Conservation (phyloP, 2,329 filamentous ascomycete species). For the Harringtonia lauricola region DNA sequence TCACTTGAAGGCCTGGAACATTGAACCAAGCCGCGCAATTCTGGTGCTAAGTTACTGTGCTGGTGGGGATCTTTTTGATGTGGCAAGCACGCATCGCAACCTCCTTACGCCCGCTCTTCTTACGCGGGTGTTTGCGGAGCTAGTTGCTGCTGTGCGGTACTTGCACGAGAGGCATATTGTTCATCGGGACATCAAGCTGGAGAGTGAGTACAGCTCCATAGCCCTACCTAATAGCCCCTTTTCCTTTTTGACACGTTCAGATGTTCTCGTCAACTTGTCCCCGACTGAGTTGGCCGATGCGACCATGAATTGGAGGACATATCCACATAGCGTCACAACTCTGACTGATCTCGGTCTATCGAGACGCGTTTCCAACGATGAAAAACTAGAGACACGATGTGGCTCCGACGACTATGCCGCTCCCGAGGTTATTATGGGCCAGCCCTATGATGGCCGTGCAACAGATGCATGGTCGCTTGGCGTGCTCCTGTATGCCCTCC, state of each 20-base stretch:
- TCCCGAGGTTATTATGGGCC: slow-evolving; percentile 90
- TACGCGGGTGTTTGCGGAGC: slow-evolving; percentile 78
- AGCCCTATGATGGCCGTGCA: slow-evolving; percentile 82
- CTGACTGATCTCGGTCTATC: slow-evolving; percentile 88
- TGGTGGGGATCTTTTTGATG: slow-evolving; percentile 88
- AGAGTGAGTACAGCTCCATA: slow-evolving; percentile 50
- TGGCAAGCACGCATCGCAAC: slow-evolving; percentile 63
- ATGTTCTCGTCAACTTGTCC: slow-evolving; percentile 82
- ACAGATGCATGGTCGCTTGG: slow-evolving; percentile 95
- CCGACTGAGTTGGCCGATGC: slow-evolving; percentile 52
- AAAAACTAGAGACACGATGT: slow-evolving; percentile 85
- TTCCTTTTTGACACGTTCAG: slow-evolving; percentile 29
- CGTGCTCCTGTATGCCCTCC: slow-evolving; percentile 82
- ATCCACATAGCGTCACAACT: slow-evolving; percentile 75
- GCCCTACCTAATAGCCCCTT: slow-evolving; percentile 8
- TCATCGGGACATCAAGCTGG: slow-evolving; percentile 94
- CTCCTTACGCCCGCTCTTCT: slow-evolving; percentile 59
- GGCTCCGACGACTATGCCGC: slow-evolving; percentile 96
- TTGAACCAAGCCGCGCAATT: slow-evolving; percentile 70
- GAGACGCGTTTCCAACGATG: slow-evolving; percentile 71
- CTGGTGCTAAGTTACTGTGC: slow-evolving; percentile 86
- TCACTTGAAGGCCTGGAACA: slow-evolving; percentile 83
- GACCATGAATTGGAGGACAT: slow-evolving; percentile 57
- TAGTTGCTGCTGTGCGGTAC: slow-evolving; percentile 77
- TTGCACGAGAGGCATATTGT: slow-evolving; percentile 80